A percentile compares a stretch with the other conserved stretches of the same genome.
Evolutionary conservation across 2,329 filamentous ascomycete genomes (phyloP).

Genomic region (Fusarium acutatum): DNA sequence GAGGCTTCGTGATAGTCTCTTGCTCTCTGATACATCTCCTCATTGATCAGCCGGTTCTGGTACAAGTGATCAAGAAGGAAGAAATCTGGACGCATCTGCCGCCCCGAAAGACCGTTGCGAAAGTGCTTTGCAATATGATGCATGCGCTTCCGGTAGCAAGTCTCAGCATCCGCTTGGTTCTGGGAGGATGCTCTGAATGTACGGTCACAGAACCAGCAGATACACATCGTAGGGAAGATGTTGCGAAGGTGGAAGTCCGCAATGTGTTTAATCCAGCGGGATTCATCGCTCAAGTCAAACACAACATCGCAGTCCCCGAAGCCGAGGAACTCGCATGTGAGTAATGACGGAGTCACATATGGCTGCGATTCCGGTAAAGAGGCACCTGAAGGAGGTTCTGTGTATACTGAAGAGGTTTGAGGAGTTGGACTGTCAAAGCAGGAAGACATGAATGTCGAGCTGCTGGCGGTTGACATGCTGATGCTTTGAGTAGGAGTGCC

Average conservation of each 20-base stretch:
- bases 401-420: constrained; percentile 21
- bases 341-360: not conserved
- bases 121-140: constrained; percentile 60
- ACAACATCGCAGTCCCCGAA: constrained; percentile 47
- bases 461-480: constrained; percentile 19
- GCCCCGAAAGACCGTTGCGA: constrained; percentile 29
- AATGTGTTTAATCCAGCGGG: constrained; percentile 59
- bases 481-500: constrained; percentile 2
- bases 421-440: constrained; percentile 12
- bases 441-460: constrained; percentile 13
- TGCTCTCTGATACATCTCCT: constrained; percentile 33
- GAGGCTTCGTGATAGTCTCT: constrained; percentile 31
- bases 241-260: constrained; percentile 46
- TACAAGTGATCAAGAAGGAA: constrained; percentile 51
- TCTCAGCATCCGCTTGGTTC: not conserved
- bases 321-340: constrained; percentile 55
- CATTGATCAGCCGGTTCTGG: constrained; percentile 40
- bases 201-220: constrained; percentile 63
- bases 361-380: constrained; percentile 6
- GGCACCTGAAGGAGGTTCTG: constrained; percentile 33
- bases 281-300: constrained; percentile 51
- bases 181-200: constrained; percentile 42
- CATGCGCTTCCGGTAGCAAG: constrained; percentile 54
- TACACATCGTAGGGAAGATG: constrained; percentile 46
- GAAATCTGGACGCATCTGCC: constrained; percentile 51